A percentile compares a stretch with the other conserved stretches of the same genome.
Conservation (phyloP, 2,329 filamentous ascomycete genomes). For the Nothophaeocryptopus gaeumannii region DNA sequence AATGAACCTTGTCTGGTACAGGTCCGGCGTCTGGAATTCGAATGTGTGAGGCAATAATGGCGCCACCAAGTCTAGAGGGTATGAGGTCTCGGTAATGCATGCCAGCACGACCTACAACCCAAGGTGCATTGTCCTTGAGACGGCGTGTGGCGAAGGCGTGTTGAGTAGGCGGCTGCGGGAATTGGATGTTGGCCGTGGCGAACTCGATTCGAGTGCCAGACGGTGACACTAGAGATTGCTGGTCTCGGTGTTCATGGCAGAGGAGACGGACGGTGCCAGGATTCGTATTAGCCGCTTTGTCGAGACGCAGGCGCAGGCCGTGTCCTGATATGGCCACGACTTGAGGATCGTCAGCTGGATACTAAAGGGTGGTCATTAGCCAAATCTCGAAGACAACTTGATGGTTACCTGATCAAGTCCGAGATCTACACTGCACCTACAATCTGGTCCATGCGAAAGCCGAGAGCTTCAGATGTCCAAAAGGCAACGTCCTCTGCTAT, state of each 20-base stretch:
- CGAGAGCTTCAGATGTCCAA: constrained; percentile 10
- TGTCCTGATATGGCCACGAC: constrained; percentile 13
- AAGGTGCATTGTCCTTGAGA: constrained; percentile 11
- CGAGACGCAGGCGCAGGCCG: constrained; percentile 12
- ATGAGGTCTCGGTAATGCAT: constrained; percentile 19
- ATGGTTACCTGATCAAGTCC: neutral
- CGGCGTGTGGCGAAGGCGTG: constrained; percentile 11
- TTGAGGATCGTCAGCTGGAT: constrained; percentile 16
- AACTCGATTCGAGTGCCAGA: constrained; percentile 14
- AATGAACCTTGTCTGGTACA: constrained; percentile 15
- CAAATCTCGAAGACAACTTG: neutral
- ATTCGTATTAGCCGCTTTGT: constrained; percentile 5
- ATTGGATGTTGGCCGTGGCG: constrained; percentile 2
- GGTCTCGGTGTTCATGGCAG: neutral
- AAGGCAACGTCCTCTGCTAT: constrained; percentile 17
- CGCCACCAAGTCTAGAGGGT: constrained; percentile 14
- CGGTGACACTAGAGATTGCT: constrained; percentile 3
- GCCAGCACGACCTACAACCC: constrained; percentile 15
- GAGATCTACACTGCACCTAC: neutral
- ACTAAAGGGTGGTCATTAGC: neutral
- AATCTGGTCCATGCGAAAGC: constrained; percentile 18
- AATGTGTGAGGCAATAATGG: constrained; percentile 19
- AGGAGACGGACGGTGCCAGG: constrained; percentile 11
- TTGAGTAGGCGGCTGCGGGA: constrained; percentile 7
- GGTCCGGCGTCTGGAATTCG: constrained; percentile 16